Conservation (phyloP, 139 green algal genomes). For the Monoraphidium neglectum region DNA sequence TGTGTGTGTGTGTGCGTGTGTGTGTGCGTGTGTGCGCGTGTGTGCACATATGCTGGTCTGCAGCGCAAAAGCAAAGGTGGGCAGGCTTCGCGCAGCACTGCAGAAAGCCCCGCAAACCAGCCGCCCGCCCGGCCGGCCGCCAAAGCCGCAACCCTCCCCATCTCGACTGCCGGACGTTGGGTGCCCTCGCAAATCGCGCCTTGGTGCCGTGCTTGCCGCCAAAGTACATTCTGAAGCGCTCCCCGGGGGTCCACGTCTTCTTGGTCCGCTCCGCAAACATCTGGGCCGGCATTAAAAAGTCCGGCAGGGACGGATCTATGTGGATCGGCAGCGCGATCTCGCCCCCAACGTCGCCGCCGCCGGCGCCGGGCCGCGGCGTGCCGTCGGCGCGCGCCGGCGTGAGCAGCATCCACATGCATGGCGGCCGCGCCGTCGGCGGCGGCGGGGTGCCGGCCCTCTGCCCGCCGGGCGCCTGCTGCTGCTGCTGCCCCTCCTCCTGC, state of each 20-base stretch:
- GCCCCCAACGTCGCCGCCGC: no score
- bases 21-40: no score
- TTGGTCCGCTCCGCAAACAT: conserved; percentile 49
- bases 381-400: conserved; percentile 26
- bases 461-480: neutral
- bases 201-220: conserved; percentile 50
- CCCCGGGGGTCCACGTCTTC: conserved; percentile 62
- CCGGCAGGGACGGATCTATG: conserved; percentile 67
- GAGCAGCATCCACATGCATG: conserved; percentile 80
- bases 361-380: conserved; percentile 20
- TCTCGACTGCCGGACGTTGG: no score
- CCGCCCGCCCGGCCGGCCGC: no score
- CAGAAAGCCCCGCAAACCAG: no score
- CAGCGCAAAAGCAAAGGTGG: no score
- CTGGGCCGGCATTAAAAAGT: conserved; percentile 62
- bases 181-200: no score
- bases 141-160: no score
- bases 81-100: no score
- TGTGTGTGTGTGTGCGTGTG: no score
- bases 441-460: neutral
- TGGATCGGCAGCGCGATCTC: conserved; percentile 26
- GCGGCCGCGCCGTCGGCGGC: conserved; percentile 32
- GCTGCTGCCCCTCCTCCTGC: neutral
- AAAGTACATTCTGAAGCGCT: conserved; percentile 83
- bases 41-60: no score